Base-by-base conservation (phyloP, 2,329 filamentous ascomycete species). In the Sporothrix mexicana region DNA sequence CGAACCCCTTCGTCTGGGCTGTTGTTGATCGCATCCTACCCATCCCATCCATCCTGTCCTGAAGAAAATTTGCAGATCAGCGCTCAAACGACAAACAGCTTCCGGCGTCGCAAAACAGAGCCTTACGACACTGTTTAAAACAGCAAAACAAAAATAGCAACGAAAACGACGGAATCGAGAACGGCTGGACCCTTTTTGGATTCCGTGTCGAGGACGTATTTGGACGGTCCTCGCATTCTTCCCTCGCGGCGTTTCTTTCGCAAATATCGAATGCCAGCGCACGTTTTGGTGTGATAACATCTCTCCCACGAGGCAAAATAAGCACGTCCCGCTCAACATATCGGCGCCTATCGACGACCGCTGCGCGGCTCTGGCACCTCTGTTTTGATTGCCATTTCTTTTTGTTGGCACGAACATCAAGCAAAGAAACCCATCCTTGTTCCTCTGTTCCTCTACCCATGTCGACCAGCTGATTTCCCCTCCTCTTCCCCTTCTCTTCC, bases 291-390 rank as follows among this genome's bases (percentile, higher is more conserved):
- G 55, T 70, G 51, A 20, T 41, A 69, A 25, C 30, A 7, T 36
- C 64, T 49, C 41, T 15, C 43, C n/a, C 43, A 15, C 41, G 23
- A 45, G 45, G 15, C 64, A 12, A 53, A 36, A 36, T 36, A 36
- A 53, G 64, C 64, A 68, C 45, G 23, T 10, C 25, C 3, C 17
- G 9, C 64, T 41, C 4, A 10, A 45, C 36, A 12, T 53, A 45
- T 47, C 25, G 68, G 43, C 62, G 62, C 62, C 62, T 49, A 43
- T 69, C n/a, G 10, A 49, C 47, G 7, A 53, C 66, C 25, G 30
- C 66, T 43, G 66, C 25, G 49, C 66, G 66, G 67, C 67, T 57
- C 67, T 66, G 67, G 36, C 67, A 36, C 25, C 49, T 66, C 61
- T 45, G 25, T 10, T 17, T 23, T 45, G 30, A 10, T 15, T 23